These are phyloP conservation scores for Hevea brasiliensis DNA, from an alignment of 345 rosid species.

Conservation along the genomic window DNA sequence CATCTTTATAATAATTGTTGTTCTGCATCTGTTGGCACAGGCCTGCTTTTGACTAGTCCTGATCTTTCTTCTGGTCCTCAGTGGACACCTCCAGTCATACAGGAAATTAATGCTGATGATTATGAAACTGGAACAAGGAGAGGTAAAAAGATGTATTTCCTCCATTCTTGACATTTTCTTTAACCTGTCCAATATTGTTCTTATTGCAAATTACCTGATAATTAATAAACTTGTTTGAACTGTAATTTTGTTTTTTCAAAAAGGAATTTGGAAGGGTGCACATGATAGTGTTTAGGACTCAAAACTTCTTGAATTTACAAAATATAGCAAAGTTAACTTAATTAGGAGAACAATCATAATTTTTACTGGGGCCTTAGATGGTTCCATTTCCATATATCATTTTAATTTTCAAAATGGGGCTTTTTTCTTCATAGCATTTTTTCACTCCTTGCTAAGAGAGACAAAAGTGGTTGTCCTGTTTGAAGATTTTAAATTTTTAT, in stretches of 20 bases:
- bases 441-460: too few relatives aligned
- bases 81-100: conserved; percentile 57
- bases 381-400: too few relatives aligned
- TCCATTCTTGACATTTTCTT: background rate
- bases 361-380: too few relatives aligned
- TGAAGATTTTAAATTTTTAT: too few relatives aligned
- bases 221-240: background rate
- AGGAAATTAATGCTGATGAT: conserved; percentile 45
- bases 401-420: too few relatives aligned
- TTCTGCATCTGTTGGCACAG: conserved; percentile 42
- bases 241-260: background rate
- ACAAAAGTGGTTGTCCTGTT: too few relatives aligned
- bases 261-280: background rate
- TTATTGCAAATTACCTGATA: background rate
- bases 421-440: too few relatives aligned
- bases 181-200: background rate
- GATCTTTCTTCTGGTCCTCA: conserved; percentile 51
- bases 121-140: conserved; percentile 42
- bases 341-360: too few relatives aligned
- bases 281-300: too few relatives aligned
- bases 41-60: conserved; percentile 40
- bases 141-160: conserved; percentile 32
- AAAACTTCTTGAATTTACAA: too few relatives aligned
- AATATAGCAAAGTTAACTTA: too few relatives aligned
- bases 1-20: conserved; percentile 29